Base-by-base conservation (phyloP, 2,329 filamentous ascomycete genomes). In the Bimuria novae-zelandiae region DNA sequence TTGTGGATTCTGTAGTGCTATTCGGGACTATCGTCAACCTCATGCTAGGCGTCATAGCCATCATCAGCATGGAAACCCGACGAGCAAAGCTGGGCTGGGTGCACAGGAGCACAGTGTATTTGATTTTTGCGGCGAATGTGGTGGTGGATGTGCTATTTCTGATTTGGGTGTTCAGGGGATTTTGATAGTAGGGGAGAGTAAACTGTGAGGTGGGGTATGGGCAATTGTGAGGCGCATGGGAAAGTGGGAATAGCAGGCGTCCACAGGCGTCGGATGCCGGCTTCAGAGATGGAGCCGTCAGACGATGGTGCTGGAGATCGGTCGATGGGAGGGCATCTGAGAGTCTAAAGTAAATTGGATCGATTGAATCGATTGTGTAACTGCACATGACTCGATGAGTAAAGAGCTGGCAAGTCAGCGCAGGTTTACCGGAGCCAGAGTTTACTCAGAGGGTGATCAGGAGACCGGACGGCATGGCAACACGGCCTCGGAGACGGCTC, bases 1-100 rank as follows among this genome's bases (percentile, higher is more conserved):
- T 90, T 69, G 89, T 93, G 3, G 88, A 92, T 63, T 84, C 83
- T 0, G 89, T 86, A 7, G 87, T 89, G 1, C 80, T 89, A 1
- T 78, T 90, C 35, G 89, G 88, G 8, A 85, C 88, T 14, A 80
- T 89, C 27, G 79, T 83, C 25, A 89, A 86, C 57, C 69, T 92
- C 35, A 80, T 72, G 36, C 49, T 73, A 8, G 64, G 67, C 29
- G 44, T 64, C 36, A 59, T 70, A 27, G 70, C 67, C 3, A 51
- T 72, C 1, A 52, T 65, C 25, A 72, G 63, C 54, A 70, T 74
- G 68, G 59, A 59, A 52, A 70, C 64, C 2, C 58, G 70, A 27
- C 55, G 51, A 22, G 68, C 71, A 36, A 58, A 56, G 23, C 35
- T 72, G 30, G 65, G 70, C 1, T 70, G 64, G 67, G 25, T 72